A percentile compares a stretch with the other conserved stretches of the same genome.
phyloP scores from a whole-genome alignment of 2,329 filamentous ascomycete genomes.

The Apiospora marii region DNA sequence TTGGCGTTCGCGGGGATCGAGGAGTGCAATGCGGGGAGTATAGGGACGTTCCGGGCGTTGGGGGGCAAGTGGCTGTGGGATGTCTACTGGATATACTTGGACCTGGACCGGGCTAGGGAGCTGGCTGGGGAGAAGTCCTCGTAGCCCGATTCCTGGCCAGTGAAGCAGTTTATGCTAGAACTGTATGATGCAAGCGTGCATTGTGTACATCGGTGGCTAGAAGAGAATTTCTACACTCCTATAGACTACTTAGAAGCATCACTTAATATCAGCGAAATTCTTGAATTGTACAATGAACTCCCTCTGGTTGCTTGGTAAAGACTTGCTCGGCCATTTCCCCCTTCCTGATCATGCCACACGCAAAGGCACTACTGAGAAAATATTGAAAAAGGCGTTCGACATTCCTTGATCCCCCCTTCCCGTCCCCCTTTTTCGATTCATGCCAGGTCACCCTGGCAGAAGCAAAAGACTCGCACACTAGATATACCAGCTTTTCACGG shows the following conservation, averaged over 20 bases:
- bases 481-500: too few species aligned
- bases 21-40: constrained; percentile 22
- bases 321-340: not conserved
- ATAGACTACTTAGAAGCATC: not conserved
- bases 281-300: not conserved
- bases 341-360: too few species aligned
- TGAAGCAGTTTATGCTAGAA: too few species aligned
- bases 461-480: too few species aligned
- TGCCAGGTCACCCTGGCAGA: too few species aligned
- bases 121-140: not conserved
- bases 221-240: not conserved
- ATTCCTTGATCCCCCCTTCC: too few species aligned
- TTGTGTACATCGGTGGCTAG: too few species aligned
- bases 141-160: not conserved
- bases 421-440: too few species aligned
- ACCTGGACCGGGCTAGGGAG: constrained; percentile 14
- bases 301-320: not conserved
- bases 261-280: not conserved
- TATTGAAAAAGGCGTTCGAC: too few species aligned
- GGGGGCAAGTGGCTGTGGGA: constrained; percentile 23
- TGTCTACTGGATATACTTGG: constrained; percentile 24
- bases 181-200: not conserved
- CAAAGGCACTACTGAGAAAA: too few species aligned
- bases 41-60: constrained; percentile 20
- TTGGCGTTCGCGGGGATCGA: constrained; percentile 25